Conservation (phyloP, 352 stramenopile genomes). For the Albugo laibachii region DNA sequence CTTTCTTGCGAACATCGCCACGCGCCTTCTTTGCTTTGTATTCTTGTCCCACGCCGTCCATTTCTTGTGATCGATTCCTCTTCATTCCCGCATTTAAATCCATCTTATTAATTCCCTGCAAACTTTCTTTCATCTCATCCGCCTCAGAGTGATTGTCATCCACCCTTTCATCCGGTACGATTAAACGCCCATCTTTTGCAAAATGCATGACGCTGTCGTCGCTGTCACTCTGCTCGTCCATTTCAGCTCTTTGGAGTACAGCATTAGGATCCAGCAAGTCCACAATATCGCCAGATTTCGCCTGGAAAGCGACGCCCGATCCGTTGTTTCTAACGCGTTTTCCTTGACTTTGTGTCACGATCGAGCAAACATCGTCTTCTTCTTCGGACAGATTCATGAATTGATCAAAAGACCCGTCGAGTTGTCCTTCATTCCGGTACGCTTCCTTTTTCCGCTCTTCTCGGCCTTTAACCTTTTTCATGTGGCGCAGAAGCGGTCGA, state of each 20-base stretch:
- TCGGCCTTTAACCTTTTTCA: conserved; percentile 88
- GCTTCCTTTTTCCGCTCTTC: conserved; percentile 78
- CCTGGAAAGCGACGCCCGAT: conserved; percentile 20
- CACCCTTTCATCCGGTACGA: conserved; percentile 41
- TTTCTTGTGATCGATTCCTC: conserved; percentile 24
- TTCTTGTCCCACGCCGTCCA: conserved; percentile 59
- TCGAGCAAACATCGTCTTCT: conserved; percentile 30
- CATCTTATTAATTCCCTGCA: conserved; percentile 37
- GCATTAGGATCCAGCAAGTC: conserved; percentile 85
- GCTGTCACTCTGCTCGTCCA: conserved; percentile 7
- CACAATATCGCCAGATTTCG: conserved; percentile 77
- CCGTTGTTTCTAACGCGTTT: conserved; percentile 49
- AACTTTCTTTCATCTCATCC: conserved; percentile 56
- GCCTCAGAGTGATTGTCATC: too few relatives aligned
- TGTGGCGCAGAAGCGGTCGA: conserved; percentile 84
- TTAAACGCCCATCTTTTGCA: conserved; percentile 79
- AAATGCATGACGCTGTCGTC: conserved; percentile 46
- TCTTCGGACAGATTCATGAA: conserved; percentile 57
- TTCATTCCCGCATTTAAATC: conserved; percentile 24
- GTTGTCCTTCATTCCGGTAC: conserved; percentile 30
- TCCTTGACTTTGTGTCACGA: conserved; percentile 63
- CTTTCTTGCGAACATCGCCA: conserved; percentile 93
- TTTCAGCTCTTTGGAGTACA: conserved; percentile 76
- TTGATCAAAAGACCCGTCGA: conserved; percentile 31
- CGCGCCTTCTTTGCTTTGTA: conserved; percentile 92